These are phyloP conservation scores for Bimuria novae-zelandiae DNA, from an alignment of 2,329 filamentous ascomycete species.

Conservation along the genomic window DNA sequence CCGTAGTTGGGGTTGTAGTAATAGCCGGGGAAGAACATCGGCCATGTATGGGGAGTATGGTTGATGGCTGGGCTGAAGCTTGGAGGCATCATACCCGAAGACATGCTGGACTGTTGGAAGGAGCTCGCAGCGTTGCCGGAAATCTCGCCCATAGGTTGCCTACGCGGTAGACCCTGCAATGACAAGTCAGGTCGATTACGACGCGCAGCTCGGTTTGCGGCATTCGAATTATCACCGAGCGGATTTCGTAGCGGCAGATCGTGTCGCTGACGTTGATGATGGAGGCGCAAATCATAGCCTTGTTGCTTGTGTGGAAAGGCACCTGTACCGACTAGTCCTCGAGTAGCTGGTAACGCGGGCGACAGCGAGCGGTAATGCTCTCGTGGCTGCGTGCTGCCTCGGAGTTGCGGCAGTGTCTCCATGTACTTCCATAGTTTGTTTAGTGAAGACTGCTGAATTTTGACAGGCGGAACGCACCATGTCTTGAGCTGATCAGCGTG, in stretches of 20 bases:
- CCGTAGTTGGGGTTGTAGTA: not conserved
- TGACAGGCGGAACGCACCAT: conserved; percentile 21
- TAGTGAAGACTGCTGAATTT: not conserved
- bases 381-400: not conserved
- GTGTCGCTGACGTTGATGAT: not conserved
- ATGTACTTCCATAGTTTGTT: not conserved
- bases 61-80: not conserved
- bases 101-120: not conserved
- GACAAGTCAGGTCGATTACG: not conserved
- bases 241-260: not conserved
- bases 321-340: not conserved
- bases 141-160: not conserved
- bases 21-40: not conserved
- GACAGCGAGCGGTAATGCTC: not conserved
- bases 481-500: conserved; percentile 17
- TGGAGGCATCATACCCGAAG: not conserved
- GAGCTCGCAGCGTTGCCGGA: not conserved
- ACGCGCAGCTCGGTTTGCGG: not conserved
- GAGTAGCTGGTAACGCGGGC: not conserved
- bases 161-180: not conserved
- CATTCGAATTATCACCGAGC: not conserved
- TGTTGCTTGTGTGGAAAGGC: not conserved
- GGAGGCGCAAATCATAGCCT: not conserved
- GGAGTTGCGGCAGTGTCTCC: not conserved
- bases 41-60: not conserved